Percentiles rank a stretch among this genome's conserved stretches.
These are phyloP conservation scores for Boehmeria nivea DNA, from an alignment of 306 rosid genomes.

Conservation along the genomic window DNA sequence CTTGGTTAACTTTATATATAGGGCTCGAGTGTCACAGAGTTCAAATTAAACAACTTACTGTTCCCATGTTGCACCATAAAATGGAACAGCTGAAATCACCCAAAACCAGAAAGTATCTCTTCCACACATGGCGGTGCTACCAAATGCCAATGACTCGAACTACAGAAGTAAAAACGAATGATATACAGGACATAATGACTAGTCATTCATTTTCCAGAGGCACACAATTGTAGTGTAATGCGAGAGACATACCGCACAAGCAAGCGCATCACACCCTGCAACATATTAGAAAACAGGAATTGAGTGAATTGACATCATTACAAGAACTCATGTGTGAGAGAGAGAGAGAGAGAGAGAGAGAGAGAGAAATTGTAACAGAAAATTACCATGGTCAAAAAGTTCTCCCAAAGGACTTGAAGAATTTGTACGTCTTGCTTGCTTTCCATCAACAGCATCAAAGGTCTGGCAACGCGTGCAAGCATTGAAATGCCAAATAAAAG, in stretches of 20 bases:
- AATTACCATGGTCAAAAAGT: constrained; percentile 90
- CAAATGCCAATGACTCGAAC: constrained; percentile 90
- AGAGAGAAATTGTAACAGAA: constrained; percentile 11
- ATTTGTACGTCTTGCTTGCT: constrained; percentile 94
- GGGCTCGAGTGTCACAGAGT: background rate
- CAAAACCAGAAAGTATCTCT: constrained; percentile 85
- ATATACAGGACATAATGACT: constrained; percentile 7
- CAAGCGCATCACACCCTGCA: constrained; percentile 99
- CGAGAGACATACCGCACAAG: constrained; percentile 70
- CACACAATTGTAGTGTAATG: background rate
- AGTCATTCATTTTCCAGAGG: background rate
- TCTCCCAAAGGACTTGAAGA: constrained; percentile 98
- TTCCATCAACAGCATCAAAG: constrained; percentile 98
- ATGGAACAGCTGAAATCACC: constrained; percentile 91
- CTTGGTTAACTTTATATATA: too few species aligned
- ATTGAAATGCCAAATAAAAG: too few species aligned
- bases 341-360: background rate
- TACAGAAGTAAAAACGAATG: constrained; percentile 23
- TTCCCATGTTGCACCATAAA: constrained; percentile 95
- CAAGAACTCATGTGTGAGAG: constrained; percentile 5
- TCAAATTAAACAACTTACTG: constrained; percentile 51
- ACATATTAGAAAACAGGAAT: constrained; percentile 22
- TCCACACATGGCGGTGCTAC: constrained; percentile 93
- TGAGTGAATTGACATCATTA: constrained; percentile 1
- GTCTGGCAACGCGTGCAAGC: constrained; percentile 41